Evolutionary conservation across 768 basidiomycete species (phyloP), one percentile per base, ranked within the genome.

Genomic region (Lactifluus subvellereus): DNA sequence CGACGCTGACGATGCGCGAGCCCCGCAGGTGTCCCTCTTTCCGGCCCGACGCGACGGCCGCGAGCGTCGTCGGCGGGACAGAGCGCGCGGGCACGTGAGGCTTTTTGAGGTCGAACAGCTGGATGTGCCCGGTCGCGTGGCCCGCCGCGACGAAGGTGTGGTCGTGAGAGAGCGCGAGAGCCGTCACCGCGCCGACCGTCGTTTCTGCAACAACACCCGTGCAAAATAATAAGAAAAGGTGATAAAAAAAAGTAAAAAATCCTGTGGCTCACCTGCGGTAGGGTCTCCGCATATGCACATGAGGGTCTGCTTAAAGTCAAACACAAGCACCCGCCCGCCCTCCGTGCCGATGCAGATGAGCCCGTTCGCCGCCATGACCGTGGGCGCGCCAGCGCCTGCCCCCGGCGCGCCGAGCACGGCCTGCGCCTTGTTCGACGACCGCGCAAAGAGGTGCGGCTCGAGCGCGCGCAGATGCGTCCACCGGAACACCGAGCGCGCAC

Each of bases 61-160:
- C 72, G 40, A 88, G 71, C 40, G 87, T 82, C 3, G 86, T 89
- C 1, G 94, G 90, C 18, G 83, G 69, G 18, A 91, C 86, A 50
- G 82, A 77, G 2, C 94, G 85, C 1, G 84, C 85, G 20, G 91
- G 87, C 1, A 72, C 77, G 57, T 84, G 80, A 1, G 89, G 86
- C 35, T 83, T 82, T 60, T 84, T 80, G 57, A 98, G 73, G 65
- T 96, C 86, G 72, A 88, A 98, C 1, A 99, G 79, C 69, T 90
- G 88, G 51, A 99, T 85, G 68, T 92, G 80, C 3, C 96, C 97
- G 2, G 81, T 81, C 6, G 83, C 78, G 74, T 98, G 93, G 0
- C 97, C 97, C 3, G 88, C 88, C 0, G 88, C 96, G 54, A 98
- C 78, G 72, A 86, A 98, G 1, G 95, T 98, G 68, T 94, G 92